These are phyloP conservation scores for Podospora comata DNA, from an alignment of 495 filamentous ascomycete species.

Conservation along the genomic window DNA sequence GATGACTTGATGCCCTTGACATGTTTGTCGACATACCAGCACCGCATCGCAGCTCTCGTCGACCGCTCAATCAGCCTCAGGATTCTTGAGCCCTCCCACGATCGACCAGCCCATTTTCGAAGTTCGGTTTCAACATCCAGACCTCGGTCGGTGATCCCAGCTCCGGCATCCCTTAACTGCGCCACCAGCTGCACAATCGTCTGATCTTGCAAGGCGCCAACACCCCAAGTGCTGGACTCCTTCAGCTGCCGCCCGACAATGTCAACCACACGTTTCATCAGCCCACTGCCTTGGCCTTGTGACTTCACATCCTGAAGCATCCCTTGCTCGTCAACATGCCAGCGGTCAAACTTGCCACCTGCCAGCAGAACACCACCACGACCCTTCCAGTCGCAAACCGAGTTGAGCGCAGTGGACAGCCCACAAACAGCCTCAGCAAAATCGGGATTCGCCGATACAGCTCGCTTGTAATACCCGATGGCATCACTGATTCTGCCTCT, in stretches of 20 bases:
- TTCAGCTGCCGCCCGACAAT: conserved; percentile 88
- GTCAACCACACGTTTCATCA: conserved; percentile 93
- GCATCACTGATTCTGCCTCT: conserved; percentile 89
- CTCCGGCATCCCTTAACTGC: conserved; percentile 42
- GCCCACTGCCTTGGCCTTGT: conserved; percentile 62
- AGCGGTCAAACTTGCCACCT: conserved; percentile 74
- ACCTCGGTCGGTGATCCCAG: conserved; percentile 24
- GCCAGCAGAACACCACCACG: conserved; percentile 78
- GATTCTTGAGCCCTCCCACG: conserved; percentile 85
- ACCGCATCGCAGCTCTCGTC: conserved; percentile 69
- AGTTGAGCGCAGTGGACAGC: conserved; percentile 92
- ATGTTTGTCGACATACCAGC: conserved; percentile 86
- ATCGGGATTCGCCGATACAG: conserved; percentile 85
- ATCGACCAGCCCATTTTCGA: conserved; percentile 66
- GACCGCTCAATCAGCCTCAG: conserved; percentile 85
- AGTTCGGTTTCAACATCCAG: conserved; percentile 45
- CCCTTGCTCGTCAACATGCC: conserved; percentile 88
- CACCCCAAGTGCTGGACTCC: conserved; percentile 86
- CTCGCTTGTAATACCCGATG: conserved; percentile 85
- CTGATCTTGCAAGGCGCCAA: conserved; percentile 61
- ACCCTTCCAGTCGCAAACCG: conserved; percentile 92
- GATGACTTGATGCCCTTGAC: conserved; percentile 57
- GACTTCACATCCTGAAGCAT: conserved; percentile 73
- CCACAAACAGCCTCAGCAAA: conserved; percentile 98
- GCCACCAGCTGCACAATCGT: conserved; percentile 42